These are phyloP conservation scores for Silene noctiflora DNA, from an alignment of 179 eudicot species.

Conservation along the genomic window DNA sequence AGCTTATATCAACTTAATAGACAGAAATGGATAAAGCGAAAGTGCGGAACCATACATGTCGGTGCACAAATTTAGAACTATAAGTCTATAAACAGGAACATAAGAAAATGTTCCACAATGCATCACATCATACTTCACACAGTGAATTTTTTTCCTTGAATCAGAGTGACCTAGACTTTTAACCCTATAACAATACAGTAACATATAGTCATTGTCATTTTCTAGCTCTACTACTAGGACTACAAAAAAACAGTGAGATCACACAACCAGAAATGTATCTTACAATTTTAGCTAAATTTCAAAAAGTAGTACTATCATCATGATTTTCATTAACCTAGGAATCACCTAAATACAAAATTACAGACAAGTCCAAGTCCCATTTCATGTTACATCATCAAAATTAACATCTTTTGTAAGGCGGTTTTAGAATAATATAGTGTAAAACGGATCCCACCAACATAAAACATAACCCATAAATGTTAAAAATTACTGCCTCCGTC, in stretches of 20 bases:
- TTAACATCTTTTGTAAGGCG: too few species aligned
- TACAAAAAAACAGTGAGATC: background rate
- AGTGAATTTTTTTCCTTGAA: background rate
- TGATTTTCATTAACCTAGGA: background rate
- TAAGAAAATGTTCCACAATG: background rate
- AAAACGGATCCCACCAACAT: too few species aligned
- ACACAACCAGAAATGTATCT: background rate
- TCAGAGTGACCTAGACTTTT: background rate
- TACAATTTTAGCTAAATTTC: background rate
- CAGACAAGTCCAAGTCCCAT: background rate
- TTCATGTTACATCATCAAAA: background rate
- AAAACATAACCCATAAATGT: too few species aligned
- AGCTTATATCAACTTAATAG: background rate
- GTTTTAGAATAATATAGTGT: too few species aligned
- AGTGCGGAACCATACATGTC: too few species aligned
- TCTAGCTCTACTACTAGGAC: background rate
- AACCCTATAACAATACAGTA: background rate
- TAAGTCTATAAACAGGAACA: background rate
- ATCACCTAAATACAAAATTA: background rate
- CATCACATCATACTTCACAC: background rate
- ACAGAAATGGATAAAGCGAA: background rate
- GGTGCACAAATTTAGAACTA: background rate
- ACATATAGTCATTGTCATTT: background rate
- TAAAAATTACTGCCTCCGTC: too few species aligned
- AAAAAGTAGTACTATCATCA: background rate